These are phyloP conservation scores for Lentinula edodes DNA, from an alignment of 768 basidiomycete genomes.

Conservation along the genomic window DNA sequence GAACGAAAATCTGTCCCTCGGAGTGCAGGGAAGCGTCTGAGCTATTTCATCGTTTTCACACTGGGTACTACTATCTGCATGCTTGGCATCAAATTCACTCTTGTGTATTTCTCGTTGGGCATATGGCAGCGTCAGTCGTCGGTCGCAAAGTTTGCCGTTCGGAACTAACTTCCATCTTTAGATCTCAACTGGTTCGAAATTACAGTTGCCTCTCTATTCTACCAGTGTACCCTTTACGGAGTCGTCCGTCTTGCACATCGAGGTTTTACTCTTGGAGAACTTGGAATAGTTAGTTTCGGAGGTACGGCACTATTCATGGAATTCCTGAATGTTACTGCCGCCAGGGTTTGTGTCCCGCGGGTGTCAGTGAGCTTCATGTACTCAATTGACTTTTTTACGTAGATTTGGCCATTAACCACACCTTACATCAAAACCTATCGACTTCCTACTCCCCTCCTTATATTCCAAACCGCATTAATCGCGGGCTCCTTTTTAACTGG, in stretches of 20 bases:
- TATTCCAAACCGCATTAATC: constrained; percentile 89
- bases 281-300: constrained; percentile 84
- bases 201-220: constrained; percentile 68
- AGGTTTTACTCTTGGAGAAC: constrained; percentile 94
- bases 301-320: constrained; percentile 86
- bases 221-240: constrained; percentile 87
- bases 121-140: constrained; percentile 67
- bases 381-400: constrained; percentile 1
- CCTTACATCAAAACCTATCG: constrained; percentile 89
- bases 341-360: constrained; percentile 49
- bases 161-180: constrained; percentile 22
- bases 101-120: constrained; percentile 36
- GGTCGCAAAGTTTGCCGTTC: constrained; percentile 2
- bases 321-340: constrained; percentile 76
- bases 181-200: constrained; percentile 79
- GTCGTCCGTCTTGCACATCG: constrained; percentile 86
- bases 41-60: constrained; percentile 63
- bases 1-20: constrained; percentile 75
- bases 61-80: constrained; percentile 45
- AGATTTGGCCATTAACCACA: constrained; percentile 80
- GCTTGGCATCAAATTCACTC: constrained; percentile 41
- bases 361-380: background rate
- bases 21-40: constrained; percentile 57
- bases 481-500: constrained; percentile 91
- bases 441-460: constrained; percentile 84